phyloP scores from a whole-genome alignment of 2,329 filamentous ascomycete species.

The Fusarium sp. region DNA sequence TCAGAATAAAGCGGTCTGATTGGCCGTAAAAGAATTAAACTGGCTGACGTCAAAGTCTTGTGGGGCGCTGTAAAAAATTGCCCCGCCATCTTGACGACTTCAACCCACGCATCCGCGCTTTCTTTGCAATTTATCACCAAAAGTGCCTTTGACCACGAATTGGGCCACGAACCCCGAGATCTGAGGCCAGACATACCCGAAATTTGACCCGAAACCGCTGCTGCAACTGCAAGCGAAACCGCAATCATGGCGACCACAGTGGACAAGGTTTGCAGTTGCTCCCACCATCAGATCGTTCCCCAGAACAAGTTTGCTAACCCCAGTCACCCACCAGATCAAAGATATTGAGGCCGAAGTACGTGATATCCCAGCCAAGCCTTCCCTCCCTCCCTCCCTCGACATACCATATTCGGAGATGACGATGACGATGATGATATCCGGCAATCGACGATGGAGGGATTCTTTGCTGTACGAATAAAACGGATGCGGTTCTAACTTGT shows the following conservation, averaged over 20 bases:
- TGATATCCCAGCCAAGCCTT: slow-evolving; percentile 41
- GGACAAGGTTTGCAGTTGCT: slow-evolving; percentile 78
- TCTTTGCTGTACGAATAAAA: slow-evolving; percentile 6
- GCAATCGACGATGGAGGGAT: slow-evolving; percentile 7
- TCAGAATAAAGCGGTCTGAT: slow-evolving; percentile 11
- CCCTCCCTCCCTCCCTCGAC: slow-evolving; percentile 15
- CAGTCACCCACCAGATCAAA: slow-evolving; percentile 78
- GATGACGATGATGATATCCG: slow-evolving; percentile 2
- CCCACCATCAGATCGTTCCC: slow-evolving; percentile 7
- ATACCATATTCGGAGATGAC: slow-evolving; percentile 14
- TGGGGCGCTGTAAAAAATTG: slow-evolving; percentile 26
- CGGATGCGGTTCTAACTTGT: slow-evolving; percentile 35
- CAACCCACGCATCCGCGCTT: slow-evolving; percentile 44
- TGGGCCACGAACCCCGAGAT: slow-evolving; percentile 36
- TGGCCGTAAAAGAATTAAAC: slow-evolving; percentile 18
- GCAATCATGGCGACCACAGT: slow-evolving; percentile 93
- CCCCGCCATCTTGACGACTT: slow-evolving; percentile 54
- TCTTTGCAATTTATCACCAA: slow-evolving; percentile 44
- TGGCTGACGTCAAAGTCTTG: slow-evolving; percentile 53
- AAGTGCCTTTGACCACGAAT: slow-evolving; percentile 37
- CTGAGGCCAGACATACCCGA: slow-evolving; percentile 34
- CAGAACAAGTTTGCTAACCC: slow-evolving; percentile 52
- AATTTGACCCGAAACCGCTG: slow-evolving; percentile 28
- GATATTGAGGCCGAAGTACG: slow-evolving; percentile 94
- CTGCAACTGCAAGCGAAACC: slow-evolving; percentile 24